These are phyloP conservation scores for Haplosporangium gracile DNA, from an alignment of 192 early-diverging fungal species.

Conservation along the genomic window DNA sequence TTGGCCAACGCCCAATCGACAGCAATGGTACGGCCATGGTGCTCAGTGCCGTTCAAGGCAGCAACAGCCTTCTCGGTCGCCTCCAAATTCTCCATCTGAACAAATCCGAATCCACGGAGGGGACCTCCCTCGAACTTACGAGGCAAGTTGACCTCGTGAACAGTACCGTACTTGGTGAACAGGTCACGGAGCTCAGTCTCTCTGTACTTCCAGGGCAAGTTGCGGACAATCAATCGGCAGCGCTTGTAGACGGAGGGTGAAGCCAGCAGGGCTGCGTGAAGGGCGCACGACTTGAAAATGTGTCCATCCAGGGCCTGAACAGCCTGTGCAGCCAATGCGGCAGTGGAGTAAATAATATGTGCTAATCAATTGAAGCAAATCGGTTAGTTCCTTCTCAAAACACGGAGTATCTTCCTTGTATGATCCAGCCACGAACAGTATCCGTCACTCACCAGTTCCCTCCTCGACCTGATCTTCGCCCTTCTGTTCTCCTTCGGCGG, in stretches of 20 bases:
- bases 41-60: slow-evolving; percentile 77
- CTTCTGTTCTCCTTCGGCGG: slow-evolving; percentile 58
- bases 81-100: slow-evolving; percentile 81
- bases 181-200: slow-evolving; percentile 74
- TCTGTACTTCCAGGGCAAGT: slow-evolving; percentile 83
- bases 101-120: slow-evolving; percentile 90
- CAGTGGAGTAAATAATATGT: slow-evolving; percentile 60
- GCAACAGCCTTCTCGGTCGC: slow-evolving; percentile 80
- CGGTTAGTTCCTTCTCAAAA: neutral
- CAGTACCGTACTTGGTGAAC: slow-evolving; percentile 77
- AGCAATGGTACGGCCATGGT: slow-evolving; percentile 80
- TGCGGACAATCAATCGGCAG: slow-evolving; percentile 88
- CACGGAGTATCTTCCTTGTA: neutral
- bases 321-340: slow-evolving; percentile 67
- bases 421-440: neutral
- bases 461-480: slow-evolving; percentile 56
- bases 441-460: slow-evolving; percentile 33
- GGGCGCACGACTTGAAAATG: slow-evolving; percentile 79
- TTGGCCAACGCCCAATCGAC: slow-evolving; percentile 91
- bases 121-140: slow-evolving; percentile 81
- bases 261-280: slow-evolving; percentile 54
- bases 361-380: slow-evolving; percentile 35
- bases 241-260: slow-evolving; percentile 65
- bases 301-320: slow-evolving; percentile 76
- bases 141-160: slow-evolving; percentile 81